phyloP scores from a whole-genome alignment of 495 filamentous ascomycete genomes.

The Penicillium arizonense region DNA sequence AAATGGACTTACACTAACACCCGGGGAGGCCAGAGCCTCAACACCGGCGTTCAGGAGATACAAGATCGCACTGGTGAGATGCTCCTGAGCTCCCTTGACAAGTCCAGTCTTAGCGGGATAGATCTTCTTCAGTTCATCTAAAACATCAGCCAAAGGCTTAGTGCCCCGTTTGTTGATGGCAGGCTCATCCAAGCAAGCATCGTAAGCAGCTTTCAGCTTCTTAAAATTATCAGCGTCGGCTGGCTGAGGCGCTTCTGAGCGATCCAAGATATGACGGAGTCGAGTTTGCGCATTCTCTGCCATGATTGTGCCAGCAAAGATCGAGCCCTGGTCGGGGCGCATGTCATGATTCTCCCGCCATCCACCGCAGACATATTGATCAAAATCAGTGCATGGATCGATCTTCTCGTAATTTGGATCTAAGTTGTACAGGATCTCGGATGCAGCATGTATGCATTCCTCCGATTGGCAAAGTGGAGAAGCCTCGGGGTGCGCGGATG shows the following conservation, averaged over 20 bases:
- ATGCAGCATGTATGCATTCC: constrained; percentile 66
- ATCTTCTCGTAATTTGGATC: constrained; percentile 61
- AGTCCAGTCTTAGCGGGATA: constrained; percentile 50
- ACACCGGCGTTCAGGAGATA: constrained; percentile 54
- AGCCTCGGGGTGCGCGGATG: constrained; percentile 16
- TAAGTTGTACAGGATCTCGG: constrained; percentile 65
- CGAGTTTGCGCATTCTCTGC: constrained; percentile 55
- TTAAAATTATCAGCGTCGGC: constrained; percentile 62
- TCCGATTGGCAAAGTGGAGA: constrained; percentile 52
- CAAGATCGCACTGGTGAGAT: constrained; percentile 51
- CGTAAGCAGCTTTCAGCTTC: constrained; percentile 61
- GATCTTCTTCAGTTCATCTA: constrained; percentile 51
- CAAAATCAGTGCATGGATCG: constrained; percentile 70
- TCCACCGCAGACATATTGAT: constrained; percentile 67
- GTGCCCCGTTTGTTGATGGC: constrained; percentile 52
- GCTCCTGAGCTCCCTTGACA: constrained; percentile 30
- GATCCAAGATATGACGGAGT: constrained; percentile 64
- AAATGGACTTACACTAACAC: constrained; percentile 44
- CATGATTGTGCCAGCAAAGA: constrained; percentile 60
- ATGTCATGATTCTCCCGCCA: constrained; percentile 66
- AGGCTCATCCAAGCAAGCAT: constrained; percentile 62
- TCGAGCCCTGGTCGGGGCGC: constrained; percentile 60
- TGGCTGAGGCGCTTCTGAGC: constrained; percentile 46
- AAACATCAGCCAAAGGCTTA: constrained; percentile 48
- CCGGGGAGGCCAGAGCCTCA: constrained; percentile 43